These are phyloP conservation scores for Chaetoscypha palmicola DNA, from an alignment of 2,329 filamentous ascomycete species.

Conservation along the genomic window DNA sequence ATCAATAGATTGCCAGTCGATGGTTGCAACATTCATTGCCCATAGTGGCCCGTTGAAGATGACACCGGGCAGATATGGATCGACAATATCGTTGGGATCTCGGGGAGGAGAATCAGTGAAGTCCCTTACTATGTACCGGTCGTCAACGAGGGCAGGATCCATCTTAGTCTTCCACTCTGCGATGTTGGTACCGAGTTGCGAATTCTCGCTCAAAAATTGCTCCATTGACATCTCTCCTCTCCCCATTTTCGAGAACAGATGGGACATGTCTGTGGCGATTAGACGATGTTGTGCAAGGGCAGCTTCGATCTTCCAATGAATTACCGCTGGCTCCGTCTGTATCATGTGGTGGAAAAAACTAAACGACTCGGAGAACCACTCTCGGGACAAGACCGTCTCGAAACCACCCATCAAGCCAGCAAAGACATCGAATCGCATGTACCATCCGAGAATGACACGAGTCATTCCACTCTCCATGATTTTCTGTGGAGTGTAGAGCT, in stretches of 20 bases:
- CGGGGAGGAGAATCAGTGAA: slow-evolving; percentile 49
- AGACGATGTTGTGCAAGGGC: slow-evolving; percentile 60
- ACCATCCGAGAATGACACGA: slow-evolving; percentile 78
- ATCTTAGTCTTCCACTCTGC: slow-evolving; percentile 48
- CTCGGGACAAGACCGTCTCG: slow-evolving; percentile 62
- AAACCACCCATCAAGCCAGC: slow-evolving; percentile 77
- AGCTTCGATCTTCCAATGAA: slow-evolving; percentile 61
- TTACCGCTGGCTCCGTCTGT: slow-evolving; percentile 50
- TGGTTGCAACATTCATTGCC: slow-evolving; percentile 63
- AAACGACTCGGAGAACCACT: slow-evolving; percentile 57
- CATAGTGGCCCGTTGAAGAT: slow-evolving; percentile 67
- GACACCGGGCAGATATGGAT: slow-evolving; percentile 63
- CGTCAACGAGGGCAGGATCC: slow-evolving; percentile 54
- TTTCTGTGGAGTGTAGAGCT: slow-evolving; percentile 70
- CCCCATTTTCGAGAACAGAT: slow-evolving; percentile 63
- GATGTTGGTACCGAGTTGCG: slow-evolving; percentile 42
- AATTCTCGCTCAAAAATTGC: slow-evolving; percentile 58
- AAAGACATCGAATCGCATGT: slow-evolving; percentile 79
- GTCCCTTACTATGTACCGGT: slow-evolving; percentile 54
- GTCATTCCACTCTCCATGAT: slow-evolving; percentile 64
- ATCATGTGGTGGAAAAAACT: slow-evolving; percentile 56
- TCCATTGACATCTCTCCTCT: slow-evolving; percentile 57
- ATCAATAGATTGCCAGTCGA: slow-evolving; percentile 72
- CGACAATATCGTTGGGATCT: slow-evolving; percentile 60
- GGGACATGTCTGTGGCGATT: slow-evolving; percentile 72